Percentiles rank a stretch among this genome's conserved stretches.
Conservation (phyloP, 805 yeast species). For the Scheffersomyces stipitis region DNA sequence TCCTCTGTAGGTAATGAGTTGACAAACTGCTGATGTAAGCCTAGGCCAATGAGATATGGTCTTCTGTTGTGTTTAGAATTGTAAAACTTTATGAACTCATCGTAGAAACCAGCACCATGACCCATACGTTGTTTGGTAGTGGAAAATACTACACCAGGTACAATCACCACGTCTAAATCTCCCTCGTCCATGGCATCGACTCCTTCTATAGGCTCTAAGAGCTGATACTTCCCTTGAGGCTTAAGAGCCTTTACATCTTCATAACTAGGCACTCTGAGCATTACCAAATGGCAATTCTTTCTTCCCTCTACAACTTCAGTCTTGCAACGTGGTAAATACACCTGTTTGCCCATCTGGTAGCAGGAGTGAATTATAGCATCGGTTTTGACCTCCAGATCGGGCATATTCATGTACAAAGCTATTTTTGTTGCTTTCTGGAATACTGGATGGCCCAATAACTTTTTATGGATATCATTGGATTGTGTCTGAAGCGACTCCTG, state of each 20-base stretch:
- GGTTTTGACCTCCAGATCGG: constrained; percentile 67
- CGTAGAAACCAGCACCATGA: constrained; percentile 93
- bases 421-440: constrained; percentile 48
- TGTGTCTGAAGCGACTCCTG: constrained; percentile 19
- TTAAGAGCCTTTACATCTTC: constrained; percentile 45
- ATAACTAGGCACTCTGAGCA: constrained; percentile 48
- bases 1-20: constrained; percentile 52
- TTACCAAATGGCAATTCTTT: constrained; percentile 47
- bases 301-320: constrained; percentile 26
- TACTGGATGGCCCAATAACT: constrained; percentile 23
- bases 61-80: constrained; percentile 13
- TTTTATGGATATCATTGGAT: constrained; percentile 20
- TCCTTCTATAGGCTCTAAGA: constrained; percentile 62
- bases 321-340: constrained; percentile 59
- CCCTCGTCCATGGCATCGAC: constrained; percentile 27
- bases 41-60: constrained; percentile 61
- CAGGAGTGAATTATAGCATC: constrained; percentile 49
- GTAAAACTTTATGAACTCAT: constrained; percentile 47
- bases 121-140: constrained; percentile 61
- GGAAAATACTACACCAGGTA: constrained; percentile 88
- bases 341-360: constrained; percentile 48
- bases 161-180: constrained; percentile 63
- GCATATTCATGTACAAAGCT: constrained; percentile 80
- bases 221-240: constrained; percentile 67
- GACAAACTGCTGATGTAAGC: constrained; percentile 63